phyloP scores from a whole-genome alignment of 805 yeast genomes.

The Starmerella asiatica region DNA sequence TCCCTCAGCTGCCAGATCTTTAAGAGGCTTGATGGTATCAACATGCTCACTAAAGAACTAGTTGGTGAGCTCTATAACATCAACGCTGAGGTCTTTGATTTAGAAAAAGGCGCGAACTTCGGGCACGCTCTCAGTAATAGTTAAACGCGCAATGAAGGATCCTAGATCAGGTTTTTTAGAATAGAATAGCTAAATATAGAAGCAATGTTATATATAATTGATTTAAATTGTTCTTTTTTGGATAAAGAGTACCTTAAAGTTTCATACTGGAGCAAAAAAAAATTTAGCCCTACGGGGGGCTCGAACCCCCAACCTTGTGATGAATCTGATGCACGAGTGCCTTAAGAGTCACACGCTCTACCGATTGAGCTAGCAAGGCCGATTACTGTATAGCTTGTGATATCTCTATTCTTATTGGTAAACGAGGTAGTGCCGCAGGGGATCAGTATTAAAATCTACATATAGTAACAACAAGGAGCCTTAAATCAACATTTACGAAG shows the following conservation, averaged over 20 bases:
- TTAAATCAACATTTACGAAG: too few species aligned
- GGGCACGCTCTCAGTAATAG: too few species aligned
- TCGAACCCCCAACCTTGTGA: conserved; percentile 22
- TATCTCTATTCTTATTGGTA: too few species aligned
- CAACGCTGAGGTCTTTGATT: conserved; percentile 12
- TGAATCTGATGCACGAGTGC: conserved; percentile 12
- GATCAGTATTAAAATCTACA: too few species aligned
- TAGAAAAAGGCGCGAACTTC: too few species aligned
- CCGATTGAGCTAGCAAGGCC: conserved; percentile 21
- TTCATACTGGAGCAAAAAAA: conserved; percentile 1
- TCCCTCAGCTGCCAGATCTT: conserved; percentile 23
- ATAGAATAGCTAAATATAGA: too few species aligned
- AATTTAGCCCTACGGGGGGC: conserved; percentile 20
- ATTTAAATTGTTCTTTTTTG: too few species aligned
- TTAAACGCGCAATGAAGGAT: background rate
- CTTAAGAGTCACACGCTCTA: conserved; percentile 21
- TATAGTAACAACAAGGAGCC: too few species aligned
- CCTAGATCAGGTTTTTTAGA: background rate
- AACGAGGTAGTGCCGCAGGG: too few species aligned
- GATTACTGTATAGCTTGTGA: background rate
- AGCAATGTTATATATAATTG: too few species aligned
- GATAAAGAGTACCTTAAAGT: too few species aligned
- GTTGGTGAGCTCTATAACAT: conserved; percentile 28
- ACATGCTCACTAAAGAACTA: conserved; percentile 24
- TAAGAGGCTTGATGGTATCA: conserved; percentile 25